These are phyloP conservation scores for Lathyrus aphaca DNA, from an alignment of 306 rosid genomes.

Conservation along the genomic window DNA sequence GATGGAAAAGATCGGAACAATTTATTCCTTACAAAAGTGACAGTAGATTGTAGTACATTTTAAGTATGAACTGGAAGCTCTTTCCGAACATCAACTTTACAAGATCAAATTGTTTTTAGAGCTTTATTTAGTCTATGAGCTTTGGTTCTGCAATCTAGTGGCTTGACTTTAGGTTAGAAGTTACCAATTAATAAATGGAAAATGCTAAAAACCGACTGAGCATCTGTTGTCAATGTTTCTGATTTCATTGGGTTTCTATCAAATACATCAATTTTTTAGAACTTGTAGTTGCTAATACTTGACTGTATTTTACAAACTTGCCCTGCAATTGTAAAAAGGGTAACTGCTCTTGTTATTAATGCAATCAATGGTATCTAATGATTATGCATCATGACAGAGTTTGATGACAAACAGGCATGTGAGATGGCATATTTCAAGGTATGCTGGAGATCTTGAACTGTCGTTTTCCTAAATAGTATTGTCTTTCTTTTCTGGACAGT, in stretches of 20 bases:
- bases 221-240: conserved; percentile 18
- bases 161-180: conserved; percentile 1
- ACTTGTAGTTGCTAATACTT: conserved; percentile 15
- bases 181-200: background rate
- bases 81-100: too few species aligned
- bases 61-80: too few species aligned
- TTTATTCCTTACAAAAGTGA: too few species aligned
- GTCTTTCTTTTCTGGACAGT: conserved; percentile 1
- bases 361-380: conserved; percentile 37
- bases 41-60: too few species aligned
- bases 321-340: conserved; percentile 22
- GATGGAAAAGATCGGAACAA: too few species aligned
- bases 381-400: conserved; percentile 59
- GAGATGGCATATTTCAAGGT: conserved; percentile 98
- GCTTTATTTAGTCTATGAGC: conserved; percentile 2
- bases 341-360: conserved; percentile 23
- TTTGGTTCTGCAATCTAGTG: background rate
- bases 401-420: conserved; percentile 72
- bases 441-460: conserved; percentile 33
- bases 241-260: conserved; percentile 24
- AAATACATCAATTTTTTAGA: background rate
- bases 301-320: conserved; percentile 30
- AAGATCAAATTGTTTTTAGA: background rate
- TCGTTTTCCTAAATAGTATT: conserved; percentile 8
- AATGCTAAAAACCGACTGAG: background rate